Evolutionary conservation across 1,284 basidiomycete species (phyloP).

Genomic region (Polyporus tsugae): DNA sequence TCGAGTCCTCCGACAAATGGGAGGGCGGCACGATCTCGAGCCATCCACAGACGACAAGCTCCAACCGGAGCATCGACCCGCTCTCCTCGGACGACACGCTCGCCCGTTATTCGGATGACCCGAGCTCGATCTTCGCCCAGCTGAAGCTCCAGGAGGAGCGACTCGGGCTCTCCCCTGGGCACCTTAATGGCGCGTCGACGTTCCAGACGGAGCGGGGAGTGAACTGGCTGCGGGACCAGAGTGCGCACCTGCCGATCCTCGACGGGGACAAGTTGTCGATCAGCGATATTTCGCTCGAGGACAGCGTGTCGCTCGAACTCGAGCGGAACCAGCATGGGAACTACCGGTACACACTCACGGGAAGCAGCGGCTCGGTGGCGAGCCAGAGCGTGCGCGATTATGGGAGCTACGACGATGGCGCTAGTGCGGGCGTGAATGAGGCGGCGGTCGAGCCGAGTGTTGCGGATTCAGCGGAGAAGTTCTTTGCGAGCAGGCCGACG

Average conservation of each 20-base stretch:
- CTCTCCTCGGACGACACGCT: conserved; percentile 40
- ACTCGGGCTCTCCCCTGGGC: conserved; percentile 52
- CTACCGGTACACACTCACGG: conserved; percentile 79
- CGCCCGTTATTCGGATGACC: conserved; percentile 50
- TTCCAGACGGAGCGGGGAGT: conserved; percentile 70
- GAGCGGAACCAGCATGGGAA: conserved; percentile 72
- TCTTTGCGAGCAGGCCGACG: conserved; percentile 51
- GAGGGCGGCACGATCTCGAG: conserved; percentile 34
- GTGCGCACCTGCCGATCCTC: conserved; percentile 61
- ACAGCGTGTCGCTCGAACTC: conserved; percentile 57
- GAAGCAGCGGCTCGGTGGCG: conserved; percentile 53
- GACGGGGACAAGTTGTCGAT: conserved; percentile 26
- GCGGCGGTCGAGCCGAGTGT: conserved; percentile 35
- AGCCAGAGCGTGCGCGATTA: conserved; percentile 59
- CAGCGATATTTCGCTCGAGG: conserved; percentile 35
- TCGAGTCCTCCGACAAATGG: conserved; percentile 31
- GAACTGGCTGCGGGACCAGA: conserved; percentile 87
- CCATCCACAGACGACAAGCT: conserved; percentile 29
- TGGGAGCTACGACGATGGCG: conserved; percentile 58
- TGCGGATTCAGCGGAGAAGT: conserved; percentile 31
- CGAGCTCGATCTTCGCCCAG: conserved; percentile 63
- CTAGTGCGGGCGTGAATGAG: conserved; percentile 44
- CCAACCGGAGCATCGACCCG: conserved; percentile 30
- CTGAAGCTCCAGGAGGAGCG: conserved; percentile 59
- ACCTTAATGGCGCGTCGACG: conserved; percentile 52